These are phyloP conservation scores for Pleurotus eryngii DNA, from an alignment of 768 basidiomycete species.

Conservation along the genomic window DNA sequence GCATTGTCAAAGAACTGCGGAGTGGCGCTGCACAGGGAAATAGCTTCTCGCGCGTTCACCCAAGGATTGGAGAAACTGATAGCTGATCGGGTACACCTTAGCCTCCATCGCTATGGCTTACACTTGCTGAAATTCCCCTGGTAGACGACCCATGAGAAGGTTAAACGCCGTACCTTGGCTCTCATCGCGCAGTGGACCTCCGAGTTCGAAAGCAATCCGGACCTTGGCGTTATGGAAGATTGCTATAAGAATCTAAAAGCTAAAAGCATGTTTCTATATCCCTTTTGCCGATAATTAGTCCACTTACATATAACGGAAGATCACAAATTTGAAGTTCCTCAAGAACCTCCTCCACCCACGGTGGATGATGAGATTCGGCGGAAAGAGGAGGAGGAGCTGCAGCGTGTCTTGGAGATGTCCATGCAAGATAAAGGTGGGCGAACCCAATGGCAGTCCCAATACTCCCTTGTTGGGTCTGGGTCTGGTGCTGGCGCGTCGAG, in stretches of 20 bases:
- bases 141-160: constrained; percentile 89
- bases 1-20: constrained; percentile 91
- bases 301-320: constrained; percentile 35
- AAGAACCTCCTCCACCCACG: constrained; percentile 63
- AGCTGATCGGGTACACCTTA: constrained; percentile 67
- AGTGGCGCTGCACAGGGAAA: constrained; percentile 75
- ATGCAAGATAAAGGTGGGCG: constrained; percentile 89
- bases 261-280: constrained; percentile 56
- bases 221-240: constrained; percentile 88
- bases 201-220: constrained; percentile 77
- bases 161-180: constrained; percentile 68
- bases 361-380: constrained; percentile 79
- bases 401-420: constrained; percentile 89
- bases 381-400: constrained; percentile 92
- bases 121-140: not conserved
- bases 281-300: not conserved
- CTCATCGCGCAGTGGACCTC: constrained; percentile 81
- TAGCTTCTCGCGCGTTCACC: constrained; percentile 89
- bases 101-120: not conserved
- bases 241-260: constrained; percentile 77
- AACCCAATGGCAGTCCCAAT: constrained; percentile 41
- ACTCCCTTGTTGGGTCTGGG: constrained; percentile 31
- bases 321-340: constrained; percentile 63
- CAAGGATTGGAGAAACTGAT: constrained; percentile 83
- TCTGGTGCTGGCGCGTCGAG: not conserved